Evolutionary conservation across 2,329 filamentous ascomycete genomes (phyloP), one percentile per base, ranked within the genome.

Genomic region (Penicillium sp.): DNA sequence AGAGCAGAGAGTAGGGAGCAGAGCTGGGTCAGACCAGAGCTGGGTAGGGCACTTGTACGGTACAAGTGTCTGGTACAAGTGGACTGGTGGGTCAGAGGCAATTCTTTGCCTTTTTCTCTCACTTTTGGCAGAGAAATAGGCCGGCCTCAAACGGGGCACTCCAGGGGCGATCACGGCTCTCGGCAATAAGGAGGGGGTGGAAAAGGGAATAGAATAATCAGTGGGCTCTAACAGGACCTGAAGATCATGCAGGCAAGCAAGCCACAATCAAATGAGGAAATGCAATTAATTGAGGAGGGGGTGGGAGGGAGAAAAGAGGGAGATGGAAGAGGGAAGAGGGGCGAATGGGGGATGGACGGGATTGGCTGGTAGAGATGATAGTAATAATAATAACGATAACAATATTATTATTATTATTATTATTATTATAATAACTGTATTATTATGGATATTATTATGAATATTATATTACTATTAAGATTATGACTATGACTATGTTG

Each of bases 111-210:
- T n/a, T n/a, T n/a, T n/a, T n/a, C n/a, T n/a, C n/a, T n/a, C n/a
- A n/a, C n/a, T n/a, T n/a, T n/a, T n/a, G n/a, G n/a, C n/a, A 34
- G 14, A 10, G 16, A 34, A 44, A 50, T 53, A 39, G 52, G 29
- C 48, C 49, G 33, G 6, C 33, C 33, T 36, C 33, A 36, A 36
- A 28, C 19, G 26, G 40, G 40, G 43, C 29, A 29, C 33, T 19
- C 14, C 19, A 34, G 19, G 45, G 51, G 5, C 29, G 51, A 54
- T 54, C 39, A 36, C 51, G 51, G 51, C 51, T 53, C 51, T 53
- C 51, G 51, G 51, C 51, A 53, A 28, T 39, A 6, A 31, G n/a
- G n/a, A 31, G 14, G 28, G 14, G 28, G 28, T 11, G 28, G 28
- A 8, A 13, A 13, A 28, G 26, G 26, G 26, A 10, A 28, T 28